phyloP scores from a whole-genome alignment of 805 yeast genomes.

The Kregervanrija fluxuum region DNA sequence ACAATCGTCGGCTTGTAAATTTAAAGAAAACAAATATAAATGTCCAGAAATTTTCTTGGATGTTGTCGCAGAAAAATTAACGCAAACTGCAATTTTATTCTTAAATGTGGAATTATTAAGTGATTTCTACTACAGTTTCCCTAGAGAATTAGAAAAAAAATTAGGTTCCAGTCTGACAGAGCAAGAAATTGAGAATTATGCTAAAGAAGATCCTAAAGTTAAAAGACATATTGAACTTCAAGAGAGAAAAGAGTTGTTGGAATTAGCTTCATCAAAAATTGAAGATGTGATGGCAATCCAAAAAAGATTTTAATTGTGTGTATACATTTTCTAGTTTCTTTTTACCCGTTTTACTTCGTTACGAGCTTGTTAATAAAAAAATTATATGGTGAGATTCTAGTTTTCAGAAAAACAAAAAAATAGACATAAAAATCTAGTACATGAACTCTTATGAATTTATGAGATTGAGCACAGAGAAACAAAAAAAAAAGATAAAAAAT shows the following conservation, averaged over 20 bases:
- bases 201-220: conserved; percentile 90
- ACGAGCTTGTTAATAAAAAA: too few species aligned
- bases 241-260: conserved; percentile 83
- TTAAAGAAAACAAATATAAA: conserved; percentile 72
- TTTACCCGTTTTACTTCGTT: too few species aligned
- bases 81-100: conserved; percentile 88
- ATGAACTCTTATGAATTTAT: too few species aligned
- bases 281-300: conserved; percentile 75
- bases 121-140: conserved; percentile 94
- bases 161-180: conserved; percentile 55
- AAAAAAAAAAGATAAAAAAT: background rate
- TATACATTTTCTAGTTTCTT: background rate
- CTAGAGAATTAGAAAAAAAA: conserved; percentile 80
- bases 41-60: conserved; percentile 95
- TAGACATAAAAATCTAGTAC: too few species aligned
- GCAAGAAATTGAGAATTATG: conserved; percentile 82
- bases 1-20: conserved; percentile 67
- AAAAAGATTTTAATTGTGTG: conserved; percentile 19
- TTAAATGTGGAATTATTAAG: conserved; percentile 88
- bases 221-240: conserved; percentile 89
- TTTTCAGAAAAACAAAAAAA: too few species aligned
- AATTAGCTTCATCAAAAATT: conserved; percentile 75
- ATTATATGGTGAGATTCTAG: too few species aligned
- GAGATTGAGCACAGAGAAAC: too few species aligned
- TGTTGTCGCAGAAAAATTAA: conserved; percentile 84